Evolutionary conservation across 768 basidiomycete genomes (phyloP), one percentile per base, ranked within the genome.

Genomic region (Rhodotorula kratochvilovae): DNA sequence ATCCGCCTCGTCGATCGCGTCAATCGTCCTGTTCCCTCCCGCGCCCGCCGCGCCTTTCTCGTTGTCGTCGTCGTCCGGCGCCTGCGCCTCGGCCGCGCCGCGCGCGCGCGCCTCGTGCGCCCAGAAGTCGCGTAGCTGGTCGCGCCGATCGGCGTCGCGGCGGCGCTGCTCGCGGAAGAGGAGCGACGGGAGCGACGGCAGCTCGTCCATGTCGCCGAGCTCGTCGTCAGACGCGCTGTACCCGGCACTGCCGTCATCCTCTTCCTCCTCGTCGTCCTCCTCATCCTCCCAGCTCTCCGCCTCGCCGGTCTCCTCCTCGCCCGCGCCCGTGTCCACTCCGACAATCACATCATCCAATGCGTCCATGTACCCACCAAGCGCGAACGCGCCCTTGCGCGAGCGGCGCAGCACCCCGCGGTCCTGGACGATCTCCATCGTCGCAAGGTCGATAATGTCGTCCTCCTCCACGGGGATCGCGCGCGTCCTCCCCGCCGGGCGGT

Each of bases 371-470:
- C 68, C 61, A 15, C 72, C 72, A 36, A 73, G 66, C 2, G 72
- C 61, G 39, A 69, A 73, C 13, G 25, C 66, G 25, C 72, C 58
- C 2, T n/a, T 65, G 36, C 58, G 56, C 2, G 61, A 36, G 42
- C 58, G 57, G 1, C 66, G 29, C 36, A 74, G 31, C 19, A 74
- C 56, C 36, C 73, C 73, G 31, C 73, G 56, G 55, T 74, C 73
- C 29, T 60, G 7, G 16, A 67, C 66, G 19, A 74, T 64, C 17
- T 51, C 66, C 29, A 74, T 31, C 25, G 46, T 51, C 13, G n/a
- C 4, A 10, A 74, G 59, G 55, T 74, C 69, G 62, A 74, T 71
- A 39, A 74, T 74, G 66, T 74, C 73, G 62, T 74, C 73, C 48
- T 70, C 66, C 17, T 74, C 73, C 17, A 70, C 54, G 5, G 66